Percentiles rank a stretch among this genome's conserved stretches.
phyloP scores from a whole-genome alignment of 352 stramenopile species.

The Phytophthora parvispora region DNA sequence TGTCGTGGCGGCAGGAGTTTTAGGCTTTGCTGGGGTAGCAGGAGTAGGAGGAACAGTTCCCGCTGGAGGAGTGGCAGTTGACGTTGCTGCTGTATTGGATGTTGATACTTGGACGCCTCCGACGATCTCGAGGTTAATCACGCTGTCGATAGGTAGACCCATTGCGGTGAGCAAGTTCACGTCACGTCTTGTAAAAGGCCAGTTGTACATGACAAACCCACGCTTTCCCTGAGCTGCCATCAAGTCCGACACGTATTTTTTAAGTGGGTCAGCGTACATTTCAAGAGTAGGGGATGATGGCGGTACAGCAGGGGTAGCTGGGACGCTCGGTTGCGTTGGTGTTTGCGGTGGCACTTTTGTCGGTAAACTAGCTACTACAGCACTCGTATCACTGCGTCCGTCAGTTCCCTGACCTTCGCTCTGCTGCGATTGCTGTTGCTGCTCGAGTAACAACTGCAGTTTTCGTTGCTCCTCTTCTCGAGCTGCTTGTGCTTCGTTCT shows the following conservation, averaged over 20 bases:
- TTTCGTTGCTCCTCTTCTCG: slow-evolving; percentile 21
- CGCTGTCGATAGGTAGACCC: slow-evolving; percentile 61
- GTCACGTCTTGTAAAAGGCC: slow-evolving; percentile 54
- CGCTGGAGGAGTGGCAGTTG: not conserved
- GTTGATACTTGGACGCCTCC: not conserved
- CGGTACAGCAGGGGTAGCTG: not conserved
- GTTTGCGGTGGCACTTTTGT: not conserved
- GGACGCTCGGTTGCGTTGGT: not conserved
- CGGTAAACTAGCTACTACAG: not conserved
- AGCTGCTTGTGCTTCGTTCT: slow-evolving; percentile 15
- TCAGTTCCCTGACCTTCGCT: slow-evolving; percentile 19
- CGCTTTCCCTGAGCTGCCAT: slow-evolving; percentile 31
- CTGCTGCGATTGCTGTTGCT: slow-evolving; percentile 15
- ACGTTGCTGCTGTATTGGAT: not conserved
- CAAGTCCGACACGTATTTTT: slow-evolving; percentile 16
- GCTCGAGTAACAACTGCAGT: slow-evolving; percentile 13
- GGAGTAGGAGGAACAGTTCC: not conserved
- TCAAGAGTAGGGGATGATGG: slow-evolving; percentile 21
- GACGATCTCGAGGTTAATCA: slow-evolving; percentile 58
- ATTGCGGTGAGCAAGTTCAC: slow-evolving; percentile 53
- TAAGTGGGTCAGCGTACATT: slow-evolving; percentile 10
- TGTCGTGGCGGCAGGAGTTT: slow-evolving; percentile 2
- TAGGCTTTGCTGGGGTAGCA: slow-evolving; percentile 1
- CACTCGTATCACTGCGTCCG: slow-evolving; percentile 12
- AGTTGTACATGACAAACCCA: slow-evolving; percentile 70